Evolutionary conservation across 75 land plant genomes (phyloP).

Genomic region (Selaginella moellendorffii): DNA sequence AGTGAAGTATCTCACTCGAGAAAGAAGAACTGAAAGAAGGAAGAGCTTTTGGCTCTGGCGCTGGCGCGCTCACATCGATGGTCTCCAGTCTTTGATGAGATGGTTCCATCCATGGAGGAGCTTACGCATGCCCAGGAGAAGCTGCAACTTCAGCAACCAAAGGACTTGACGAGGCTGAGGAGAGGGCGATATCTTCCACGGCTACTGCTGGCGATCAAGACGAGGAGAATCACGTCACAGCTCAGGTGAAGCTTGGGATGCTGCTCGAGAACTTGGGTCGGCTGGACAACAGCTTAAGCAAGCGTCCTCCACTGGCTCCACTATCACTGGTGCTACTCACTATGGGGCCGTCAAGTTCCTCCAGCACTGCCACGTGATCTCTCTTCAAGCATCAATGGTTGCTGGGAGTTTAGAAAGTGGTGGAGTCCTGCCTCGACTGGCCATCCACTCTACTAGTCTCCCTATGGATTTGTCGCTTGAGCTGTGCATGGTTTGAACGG

Average conservation of each 20-base stretch:
- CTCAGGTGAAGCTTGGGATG: background rate
- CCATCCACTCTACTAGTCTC: no score
- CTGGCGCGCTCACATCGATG: background rate
- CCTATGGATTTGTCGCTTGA: background rate
- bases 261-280: background rate
- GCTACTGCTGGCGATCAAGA: no score
- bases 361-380: background rate
- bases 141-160: background rate
- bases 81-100: background rate
- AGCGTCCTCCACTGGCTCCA: no score
- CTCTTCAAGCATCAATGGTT: no score
- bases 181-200: no score
- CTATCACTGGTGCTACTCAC: background rate
- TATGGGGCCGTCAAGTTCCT: background rate
- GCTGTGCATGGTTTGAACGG: background rate
- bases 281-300: background rate
- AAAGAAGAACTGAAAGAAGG: no score
- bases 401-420: no score
- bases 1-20: no score
- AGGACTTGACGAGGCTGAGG: no score
- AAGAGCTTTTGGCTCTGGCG: background rate
- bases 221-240: background rate
- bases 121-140: background rate
- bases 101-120: background rate
- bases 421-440: no score